phyloP scores from a whole-genome alignment of 805 yeast species.

The Candida arabinofermentans region DNA sequence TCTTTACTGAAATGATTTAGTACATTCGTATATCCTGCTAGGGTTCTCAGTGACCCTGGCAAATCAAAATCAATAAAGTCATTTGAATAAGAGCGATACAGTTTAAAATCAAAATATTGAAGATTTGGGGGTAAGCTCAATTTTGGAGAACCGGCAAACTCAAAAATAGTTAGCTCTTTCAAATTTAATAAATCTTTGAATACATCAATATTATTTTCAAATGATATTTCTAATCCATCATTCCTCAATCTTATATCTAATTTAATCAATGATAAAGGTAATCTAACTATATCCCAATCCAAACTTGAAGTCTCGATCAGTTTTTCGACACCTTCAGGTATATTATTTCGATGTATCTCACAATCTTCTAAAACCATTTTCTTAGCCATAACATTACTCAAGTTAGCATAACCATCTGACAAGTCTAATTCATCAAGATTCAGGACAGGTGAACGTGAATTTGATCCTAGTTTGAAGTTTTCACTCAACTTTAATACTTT shows the following conservation, averaged over 20 bases:
- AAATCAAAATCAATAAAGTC: background rate
- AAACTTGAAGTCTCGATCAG: background rate
- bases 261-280: background rate
- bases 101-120: background rate
- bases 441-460: background rate
- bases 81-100: background rate
- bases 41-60: background rate
- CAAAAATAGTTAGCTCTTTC: background rate
- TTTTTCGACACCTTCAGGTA: background rate
- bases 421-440: background rate
- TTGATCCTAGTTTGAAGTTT: background rate
- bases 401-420: background rate
- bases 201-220: background rate
- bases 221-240: background rate
- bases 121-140: background rate
- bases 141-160: background rate
- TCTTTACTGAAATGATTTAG: background rate
- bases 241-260: background rate
- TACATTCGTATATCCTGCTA: background rate
- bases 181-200: background rate
- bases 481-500: background rate
- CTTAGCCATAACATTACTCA: background rate
- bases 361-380: background rate
- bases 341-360: background rate
- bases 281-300: background rate